phyloP scores from a whole-genome alignment of 768 basidiomycete species.

The Butyriboletus loyo region DNA sequence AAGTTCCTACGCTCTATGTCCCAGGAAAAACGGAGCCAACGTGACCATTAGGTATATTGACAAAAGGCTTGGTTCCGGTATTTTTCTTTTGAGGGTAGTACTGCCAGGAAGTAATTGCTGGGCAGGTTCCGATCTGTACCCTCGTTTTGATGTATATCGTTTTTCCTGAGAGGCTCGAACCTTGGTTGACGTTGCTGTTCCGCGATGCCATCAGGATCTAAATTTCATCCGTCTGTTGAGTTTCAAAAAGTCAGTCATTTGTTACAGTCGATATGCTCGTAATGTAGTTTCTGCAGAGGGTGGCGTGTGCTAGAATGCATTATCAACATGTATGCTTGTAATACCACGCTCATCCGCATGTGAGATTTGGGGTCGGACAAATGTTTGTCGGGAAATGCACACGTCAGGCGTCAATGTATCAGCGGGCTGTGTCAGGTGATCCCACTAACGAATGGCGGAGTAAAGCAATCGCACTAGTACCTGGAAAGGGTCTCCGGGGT shows the following conservation, averaged over 20 bases:
- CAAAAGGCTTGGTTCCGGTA: constrained; percentile 9
- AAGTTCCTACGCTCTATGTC: constrained; percentile 27
- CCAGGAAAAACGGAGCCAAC: constrained; percentile 12
- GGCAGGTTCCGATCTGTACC: constrained; percentile 7
- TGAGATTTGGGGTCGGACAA: constrained; percentile 15
- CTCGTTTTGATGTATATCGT: constrained; percentile 10
- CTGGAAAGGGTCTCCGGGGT: constrained; percentile 6
- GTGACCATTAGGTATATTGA: constrained; percentile 17
- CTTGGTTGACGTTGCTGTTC: constrained; percentile 25
- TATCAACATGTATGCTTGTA: not conserved
- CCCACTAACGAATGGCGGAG: not conserved
- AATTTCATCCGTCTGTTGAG: not conserved
- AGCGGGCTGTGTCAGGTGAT: constrained; percentile 13
- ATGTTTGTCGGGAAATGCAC: constrained; percentile 18
- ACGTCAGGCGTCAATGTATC: constrained; percentile 8
- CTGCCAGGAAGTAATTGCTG: constrained; percentile 1
- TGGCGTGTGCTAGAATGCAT: not conserved
- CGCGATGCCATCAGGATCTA: not conserved
- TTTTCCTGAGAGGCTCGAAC: constrained; percentile 13
- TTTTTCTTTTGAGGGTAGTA: constrained; percentile 9
- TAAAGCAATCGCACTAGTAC: not conserved
- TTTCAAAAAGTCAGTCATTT: not conserved
- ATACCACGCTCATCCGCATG: not conserved
- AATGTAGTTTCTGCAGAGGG: not conserved
- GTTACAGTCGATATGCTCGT: not conserved